These are phyloP conservation scores for Hirschfeldia incana DNA, from an alignment of 345 rosid species.

Conservation along the genomic window DNA sequence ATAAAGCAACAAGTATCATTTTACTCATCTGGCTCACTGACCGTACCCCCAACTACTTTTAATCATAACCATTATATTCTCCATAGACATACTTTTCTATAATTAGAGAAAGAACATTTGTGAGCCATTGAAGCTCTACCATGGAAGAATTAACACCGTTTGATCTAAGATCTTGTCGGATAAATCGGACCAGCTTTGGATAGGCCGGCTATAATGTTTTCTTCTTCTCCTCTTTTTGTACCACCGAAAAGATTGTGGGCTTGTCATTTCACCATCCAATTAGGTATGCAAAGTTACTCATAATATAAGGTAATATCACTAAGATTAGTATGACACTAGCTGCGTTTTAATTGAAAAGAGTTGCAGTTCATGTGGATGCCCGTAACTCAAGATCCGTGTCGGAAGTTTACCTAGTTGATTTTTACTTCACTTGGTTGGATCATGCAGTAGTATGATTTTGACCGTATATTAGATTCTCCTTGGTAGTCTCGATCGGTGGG, in stretches of 20 bases:
- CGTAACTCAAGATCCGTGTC: slow-evolving; percentile 38
- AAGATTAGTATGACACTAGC: neutral
- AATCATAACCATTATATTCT: neutral
- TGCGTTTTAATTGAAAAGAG: neutral
- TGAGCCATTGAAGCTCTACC: neutral
- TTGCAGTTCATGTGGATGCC: slow-evolving; percentile 25
- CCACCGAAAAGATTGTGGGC: slow-evolving; percentile 20
- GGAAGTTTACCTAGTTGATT: neutral
- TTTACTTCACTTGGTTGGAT: neutral
- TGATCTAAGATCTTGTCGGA: neutral
- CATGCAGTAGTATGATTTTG: neutral
- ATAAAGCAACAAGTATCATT: slow-evolving; percentile 22
- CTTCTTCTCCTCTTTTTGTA: slow-evolving; percentile 19
- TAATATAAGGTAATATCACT: neutral
- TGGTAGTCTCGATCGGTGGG: neutral
- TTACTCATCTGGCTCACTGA: slow-evolving; percentile 25
- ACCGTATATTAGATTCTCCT: slow-evolving; percentile 12
- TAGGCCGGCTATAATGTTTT: slow-evolving; percentile 32
- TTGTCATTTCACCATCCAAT: slow-evolving; percentile 28
- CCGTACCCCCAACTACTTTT: neutral
- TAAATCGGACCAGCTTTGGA: neutral
- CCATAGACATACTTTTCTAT: neutral
- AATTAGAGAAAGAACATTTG: neutral
- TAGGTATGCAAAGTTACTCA: neutral
- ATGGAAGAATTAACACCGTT: neutral